Evolutionary conservation across 148 eudicot genomes (phyloP), one percentile per base, ranked within the genome.

Genomic region (Camellia japonica): DNA sequence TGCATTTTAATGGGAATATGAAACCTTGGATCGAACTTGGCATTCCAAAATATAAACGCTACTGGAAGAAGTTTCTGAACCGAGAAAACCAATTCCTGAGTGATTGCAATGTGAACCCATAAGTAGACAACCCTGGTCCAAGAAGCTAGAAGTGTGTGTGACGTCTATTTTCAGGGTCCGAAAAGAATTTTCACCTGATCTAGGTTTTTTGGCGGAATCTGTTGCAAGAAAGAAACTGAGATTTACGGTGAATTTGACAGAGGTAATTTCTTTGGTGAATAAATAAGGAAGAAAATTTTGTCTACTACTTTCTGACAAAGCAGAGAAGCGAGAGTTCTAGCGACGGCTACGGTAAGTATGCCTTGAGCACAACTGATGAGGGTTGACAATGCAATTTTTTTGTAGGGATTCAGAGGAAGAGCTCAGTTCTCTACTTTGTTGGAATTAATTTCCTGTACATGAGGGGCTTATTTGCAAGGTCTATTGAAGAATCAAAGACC

Each of bases 1-100:
- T 96, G 81, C 99, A 96, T 81, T 96, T 83, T 80, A 93, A 94
- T 76, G 99, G 99, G 72, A 92, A 93, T 84, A 96, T 92, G 99
- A 96, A 96, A 84, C 99, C 99, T 44, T 96, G 99, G 99, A 94
- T 96, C 63, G 99, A 96, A 78, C 86, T 96, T 78, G 95, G 97
- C 78, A 96, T 96, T 77, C 89, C 90, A 44, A 87, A 85, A 79
- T 96, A 92, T 83, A 92, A 74, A 80, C 79, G 80, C 38, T 84
- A 82, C 61, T 96, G 99, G 99, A 83, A 82, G 67, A 92, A 85
- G 83, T 92, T 75, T 82, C 60, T 96, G 80, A 87, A 85, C 76
- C 81, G 80, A 80, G 94, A 92, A 62, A 88, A 91, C 82, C 91
- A 79, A 41, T 87, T 86, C 82, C 81, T 92, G 78, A 89, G 88